A percentile compares a stretch with the other conserved stretches of the same genome.
These are phyloP conservation scores for Vicia sativa DNA, from an alignment of 306 rosid species.

Conservation along the genomic window DNA sequence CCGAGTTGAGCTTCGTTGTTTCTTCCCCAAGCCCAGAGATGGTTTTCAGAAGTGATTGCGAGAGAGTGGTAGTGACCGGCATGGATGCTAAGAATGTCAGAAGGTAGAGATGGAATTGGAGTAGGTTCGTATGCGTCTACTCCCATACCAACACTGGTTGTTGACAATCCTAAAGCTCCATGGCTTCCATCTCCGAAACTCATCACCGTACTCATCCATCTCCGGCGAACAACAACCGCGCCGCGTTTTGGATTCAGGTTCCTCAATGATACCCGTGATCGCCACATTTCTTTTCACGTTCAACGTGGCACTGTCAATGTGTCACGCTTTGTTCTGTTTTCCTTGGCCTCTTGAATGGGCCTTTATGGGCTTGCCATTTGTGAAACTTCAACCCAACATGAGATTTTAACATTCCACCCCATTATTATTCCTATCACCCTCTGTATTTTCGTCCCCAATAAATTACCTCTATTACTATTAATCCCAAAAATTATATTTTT, in stretches of 20 bases:
- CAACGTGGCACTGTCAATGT: background rate
- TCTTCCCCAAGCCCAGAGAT: slow-evolving; percentile 93
- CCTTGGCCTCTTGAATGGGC: no score
- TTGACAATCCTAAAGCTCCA: slow-evolving; percentile 80
- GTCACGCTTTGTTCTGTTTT: no score
- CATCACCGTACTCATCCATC: slow-evolving; percentile 74
- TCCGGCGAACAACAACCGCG: slow-evolving; percentile 8
- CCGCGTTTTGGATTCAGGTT: slow-evolving; percentile 17
- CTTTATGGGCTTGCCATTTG: no score
- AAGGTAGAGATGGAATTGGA: slow-evolving; percentile 57
- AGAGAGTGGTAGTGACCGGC: slow-evolving; percentile 95
- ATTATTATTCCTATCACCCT: no score
- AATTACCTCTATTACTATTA: no score
- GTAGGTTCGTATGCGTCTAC: slow-evolving; percentile 77
- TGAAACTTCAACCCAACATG: no score
- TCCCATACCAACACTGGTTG: slow-evolving; percentile 55
- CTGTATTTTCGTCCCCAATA: no score
- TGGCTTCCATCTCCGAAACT: slow-evolving; percentile 90
- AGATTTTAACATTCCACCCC: no score
- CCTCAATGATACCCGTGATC: slow-evolving; percentile 12
- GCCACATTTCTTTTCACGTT: slow-evolving; percentile 41
- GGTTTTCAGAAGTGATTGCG: slow-evolving; percentile 61
- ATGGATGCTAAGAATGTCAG: slow-evolving; percentile 51
- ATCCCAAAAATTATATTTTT: no score
- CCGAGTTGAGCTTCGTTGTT: slow-evolving; percentile 88